Base-by-base conservation (phyloP, 2,329 filamentous ascomycete species). In the Aspergillus ochraceoroseus region DNA sequence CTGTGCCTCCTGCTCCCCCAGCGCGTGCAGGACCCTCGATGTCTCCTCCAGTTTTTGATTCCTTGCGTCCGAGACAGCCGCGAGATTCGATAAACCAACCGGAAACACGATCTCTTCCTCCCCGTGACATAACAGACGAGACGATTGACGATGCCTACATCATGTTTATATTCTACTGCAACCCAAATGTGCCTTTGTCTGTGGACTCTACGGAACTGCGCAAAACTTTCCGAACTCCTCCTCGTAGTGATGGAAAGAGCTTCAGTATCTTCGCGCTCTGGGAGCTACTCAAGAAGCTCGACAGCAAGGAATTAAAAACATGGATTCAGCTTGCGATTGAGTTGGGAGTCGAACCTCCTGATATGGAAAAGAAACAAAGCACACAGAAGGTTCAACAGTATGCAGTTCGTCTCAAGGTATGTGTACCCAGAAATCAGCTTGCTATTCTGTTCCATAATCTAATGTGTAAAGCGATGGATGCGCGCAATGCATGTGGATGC, bases 361-460 rank as follows among this genome's bases (percentile, higher is more conserved):
- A 87, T 44, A 72, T 80, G 15, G 80, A 84, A 44, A 92, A 90
- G 62, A 85, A 87, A 17, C 85, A 94, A 67, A 94, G 87, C 61
- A 82, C 85, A 1, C 90, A 95, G 60, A 95, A 95, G 63, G 84
- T 95, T 43, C 87, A 94, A 62, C 89, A 95, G 62, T 95, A 95
- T 70, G 87, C 87, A 29, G 89, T 95, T 32, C 78, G 89, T 43
- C 70, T 95, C 42, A 95, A 95, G 79, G 86, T 89, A 40, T 29
- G 29, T 8, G 7, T 27, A 23, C 9, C 30, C 25, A 14, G 11
- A 4, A 3, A 27, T 12, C 6, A 7, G 6, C 5, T n/a, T n/a
- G 5, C 5, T 7, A 5, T 12, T 26, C 5, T 23, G 4, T 2
- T 9, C 12, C 6, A 12, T 8, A 8, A 33, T 34, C 23, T 34